Conservation (phyloP, 768 basidiomycete species). For the Tephrocybe rancida region DNA sequence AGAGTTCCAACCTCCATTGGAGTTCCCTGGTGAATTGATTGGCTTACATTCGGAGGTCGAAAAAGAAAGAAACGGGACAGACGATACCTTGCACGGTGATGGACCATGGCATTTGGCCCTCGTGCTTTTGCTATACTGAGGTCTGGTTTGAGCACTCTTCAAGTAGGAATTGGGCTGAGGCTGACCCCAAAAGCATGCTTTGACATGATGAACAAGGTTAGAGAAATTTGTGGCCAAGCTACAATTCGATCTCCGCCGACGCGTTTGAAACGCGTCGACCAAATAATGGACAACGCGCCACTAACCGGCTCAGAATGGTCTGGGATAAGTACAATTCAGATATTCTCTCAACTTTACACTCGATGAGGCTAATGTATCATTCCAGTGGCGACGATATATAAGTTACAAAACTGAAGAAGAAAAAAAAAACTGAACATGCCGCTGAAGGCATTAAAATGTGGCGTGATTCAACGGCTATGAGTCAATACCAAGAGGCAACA, state of each 20-base stretch:
- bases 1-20: constrained; percentile 56
- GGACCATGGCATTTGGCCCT: constrained; percentile 72
- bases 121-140: constrained; percentile 72
- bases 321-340: too few species aligned
- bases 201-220: constrained; percentile 13
- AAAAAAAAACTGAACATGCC: too few species aligned
- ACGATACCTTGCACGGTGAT: constrained; percentile 50
- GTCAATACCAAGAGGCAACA: constrained; percentile 62
- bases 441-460: too few species aligned
- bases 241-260: neutral
- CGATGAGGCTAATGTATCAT: too few species aligned
- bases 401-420: too few species aligned
- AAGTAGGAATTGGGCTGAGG: neutral
- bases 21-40: constrained; percentile 35
- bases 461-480: neutral
- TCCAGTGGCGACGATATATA: too few species aligned
- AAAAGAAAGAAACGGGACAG: neutral
- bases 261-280: constrained; percentile 19
- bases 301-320: too few species aligned
- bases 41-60: neutral
- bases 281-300: constrained; percentile 41
- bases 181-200: constrained; percentile 22
- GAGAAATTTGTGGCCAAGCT: neutral
- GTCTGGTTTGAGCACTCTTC: neutral
- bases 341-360: too few species aligned